Evolutionary conservation across 495 filamentous ascomycete genomes (phyloP), one percentile per base, ranked within the genome.

Genomic region (Penicillium pulvis): DNA sequence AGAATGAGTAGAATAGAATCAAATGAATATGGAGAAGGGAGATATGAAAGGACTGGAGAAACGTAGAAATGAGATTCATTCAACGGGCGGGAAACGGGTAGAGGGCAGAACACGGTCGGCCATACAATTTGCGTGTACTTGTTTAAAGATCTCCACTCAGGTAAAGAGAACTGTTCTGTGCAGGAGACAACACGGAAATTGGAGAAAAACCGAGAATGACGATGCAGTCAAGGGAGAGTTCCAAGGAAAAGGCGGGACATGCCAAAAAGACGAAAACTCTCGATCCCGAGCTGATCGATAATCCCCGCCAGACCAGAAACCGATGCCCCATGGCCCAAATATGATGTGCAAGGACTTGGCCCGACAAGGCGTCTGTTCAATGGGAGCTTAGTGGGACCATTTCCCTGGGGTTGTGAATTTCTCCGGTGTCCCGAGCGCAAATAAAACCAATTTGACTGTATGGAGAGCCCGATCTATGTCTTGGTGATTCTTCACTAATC

Each of bases 71-170:
- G 19, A 28, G 17, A 26, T 33, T 11, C 36, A 41, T 31, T 45
- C 12, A 35, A 60, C 31, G 26, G 47, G 39, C 24, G 53, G 33
- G 53, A 31, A 59, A 46, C 30, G 36, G 46, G 39, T 41, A 35
- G 17, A 53, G 53, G 30, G 54, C 48, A 43, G 36, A 35, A 43
- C 19, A 35, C 57, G 61, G 61, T 56, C 61, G 53, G 61, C 48
- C 61, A 57, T 60, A 57, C 57, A 39, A 33, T 53, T 44, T 47
- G 41, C 31, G 56, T 17, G 10, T 56, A 24, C 41, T 11, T 49
- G 17, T 41, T 14, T 9, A 11, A 23, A 16, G 28, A 26, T 7
- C 20, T 23, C 26, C 30, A 42, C 44, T 47, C 44, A 16, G 44
- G n/a, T 17, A 4, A 49, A 12, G 43, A 14, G 28, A 45, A 52